Base-by-base conservation (phyloP, 2,329 filamentous ascomycete species). In the Penicillium sp. region DNA sequence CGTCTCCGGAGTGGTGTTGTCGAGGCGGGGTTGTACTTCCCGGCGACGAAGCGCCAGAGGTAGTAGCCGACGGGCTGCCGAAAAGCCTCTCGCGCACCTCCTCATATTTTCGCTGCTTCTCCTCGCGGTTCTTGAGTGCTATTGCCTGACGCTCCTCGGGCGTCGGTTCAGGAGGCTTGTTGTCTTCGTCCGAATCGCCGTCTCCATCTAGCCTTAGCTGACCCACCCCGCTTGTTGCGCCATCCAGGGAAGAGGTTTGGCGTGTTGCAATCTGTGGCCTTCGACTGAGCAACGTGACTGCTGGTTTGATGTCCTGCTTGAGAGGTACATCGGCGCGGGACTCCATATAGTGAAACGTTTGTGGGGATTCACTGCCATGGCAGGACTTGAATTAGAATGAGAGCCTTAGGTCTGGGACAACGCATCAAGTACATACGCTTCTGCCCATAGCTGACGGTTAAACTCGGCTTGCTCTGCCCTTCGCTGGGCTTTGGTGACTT, bases 21-120 rank as follows among this genome's bases (percentile, higher is more conserved):
- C 65, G 67, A 14, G 80, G 80, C 14, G 82, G 79, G 10, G 80
- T 80, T 2, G 75, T 70, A 30, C 69, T 76, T 7, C 78, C 77
- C 0, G 80, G 78, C 3, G 79, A 79, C 3, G 80, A 80, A 6
- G 73, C 70, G 1, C 79, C 76, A 0, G 80, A 70, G 3, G 52
- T 61, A 12, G 57, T 60, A 6, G 56, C 59, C 4, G 57, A 55
- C 4, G 59, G 55, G 14, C 77, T 79, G 13, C 88, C 88, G 62
- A 95, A 90, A 38, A 95, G 82, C 60, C 88, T 84, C 53, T 90
- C 86, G 18, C 90, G 76, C 4, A 82, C 85, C 67, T 95, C 88
- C 44, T 93, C 85, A 60, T 95, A 95, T 44, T 84, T 84, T 39
- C 80, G 80, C 68, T 94, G 85, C 69, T 92, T 95, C 67, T 94